Conservation (phyloP, 192 early-diverging fungal genomes). For the Linnemannia exigua region DNA sequence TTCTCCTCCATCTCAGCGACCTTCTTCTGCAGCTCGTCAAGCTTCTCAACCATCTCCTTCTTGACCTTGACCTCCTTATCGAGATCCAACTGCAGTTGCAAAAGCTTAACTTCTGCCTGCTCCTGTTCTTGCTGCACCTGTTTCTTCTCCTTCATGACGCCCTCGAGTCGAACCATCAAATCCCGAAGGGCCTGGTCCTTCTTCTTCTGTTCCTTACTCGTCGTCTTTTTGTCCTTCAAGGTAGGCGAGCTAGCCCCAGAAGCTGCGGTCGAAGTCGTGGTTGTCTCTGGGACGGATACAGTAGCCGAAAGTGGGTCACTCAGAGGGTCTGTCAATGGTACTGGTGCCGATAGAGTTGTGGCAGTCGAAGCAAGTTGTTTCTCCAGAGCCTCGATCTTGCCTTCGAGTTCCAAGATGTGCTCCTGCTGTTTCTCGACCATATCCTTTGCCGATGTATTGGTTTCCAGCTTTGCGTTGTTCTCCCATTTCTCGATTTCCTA, state of each 20-base stretch:
- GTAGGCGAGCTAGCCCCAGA: slow-evolving; percentile 41
- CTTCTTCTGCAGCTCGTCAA: slow-evolving; percentile 48
- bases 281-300: slow-evolving; percentile 33
- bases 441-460: neutral
- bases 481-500: slow-evolving; percentile 42
- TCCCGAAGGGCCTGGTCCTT: slow-evolving; percentile 48
- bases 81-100: slow-evolving; percentile 43
- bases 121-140: slow-evolving; percentile 52
- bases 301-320: slow-evolving; percentile 42
- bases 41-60: slow-evolving; percentile 55
- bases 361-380: slow-evolving; percentile 1
- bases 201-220: slow-evolving; percentile 52
- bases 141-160: slow-evolving; percentile 54
- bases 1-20: slow-evolving; percentile 52
- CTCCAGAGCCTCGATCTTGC: slow-evolving; percentile 30
- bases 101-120: slow-evolving; percentile 46
- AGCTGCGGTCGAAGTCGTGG: slow-evolving; percentile 1
- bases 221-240: slow-evolving; percentile 41
- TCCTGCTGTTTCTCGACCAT: slow-evolving; percentile 22
- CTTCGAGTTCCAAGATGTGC: slow-evolving; percentile 34
- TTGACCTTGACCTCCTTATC: slow-evolving; percentile 56
- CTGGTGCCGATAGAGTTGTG: neutral
- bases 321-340: slow-evolving; percentile 12
- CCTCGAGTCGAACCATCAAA: slow-evolving; percentile 48
- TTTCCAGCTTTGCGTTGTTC: neutral